A percentile compares a stretch with the other conserved stretches of the same genome.
Evolutionary conservation across 2,329 filamentous ascomycete species (phyloP).

Genomic region (Elsinoe arachidis): DNA sequence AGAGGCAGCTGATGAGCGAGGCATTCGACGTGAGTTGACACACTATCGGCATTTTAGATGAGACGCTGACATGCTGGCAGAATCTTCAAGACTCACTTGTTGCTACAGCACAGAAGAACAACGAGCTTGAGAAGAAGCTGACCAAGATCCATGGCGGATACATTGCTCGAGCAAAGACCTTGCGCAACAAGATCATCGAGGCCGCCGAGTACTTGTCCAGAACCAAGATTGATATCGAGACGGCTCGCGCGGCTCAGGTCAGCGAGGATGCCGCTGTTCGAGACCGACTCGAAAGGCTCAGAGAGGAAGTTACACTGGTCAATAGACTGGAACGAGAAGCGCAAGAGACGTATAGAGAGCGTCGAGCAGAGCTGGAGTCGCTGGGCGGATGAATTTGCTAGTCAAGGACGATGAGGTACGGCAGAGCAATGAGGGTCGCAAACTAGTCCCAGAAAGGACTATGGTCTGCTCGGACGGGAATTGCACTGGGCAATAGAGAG

Average conservation of each 20-base stretch:
- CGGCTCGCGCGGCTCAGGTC: constrained; percentile 66
- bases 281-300: constrained; percentile 61
- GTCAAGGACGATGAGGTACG: background rate
- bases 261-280: constrained; percentile 70
- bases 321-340: constrained; percentile 78
- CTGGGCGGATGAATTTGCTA: constrained; percentile 31
- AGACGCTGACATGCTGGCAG: constrained; percentile 31
- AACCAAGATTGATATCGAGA: constrained; percentile 61
- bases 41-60: background rate
- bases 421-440: too few relatives aligned
- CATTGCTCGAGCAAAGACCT: constrained; percentile 70
- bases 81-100: constrained; percentile 65
- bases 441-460: too few relatives aligned
- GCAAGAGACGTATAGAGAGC: constrained; percentile 71
- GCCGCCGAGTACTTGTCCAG: constrained; percentile 67
- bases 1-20: constrained; percentile 54
- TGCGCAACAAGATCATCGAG: constrained; percentile 70
- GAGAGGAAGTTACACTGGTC: constrained; percentile 76
- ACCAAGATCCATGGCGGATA: constrained; percentile 80
- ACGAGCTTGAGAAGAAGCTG: constrained; percentile 92
- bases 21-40: constrained; percentile 60
- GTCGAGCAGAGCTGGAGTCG: constrained; percentile 66
- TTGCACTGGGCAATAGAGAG: too few relatives aligned
- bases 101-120: constrained; percentile 65
- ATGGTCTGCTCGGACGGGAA: too few relatives aligned